Percentiles rank a stretch among this genome's conserved stretches.
These are phyloP conservation scores for Fusarium fracticaudum DNA, from an alignment of 2,329 filamentous ascomycete species.

Conservation along the genomic window DNA sequence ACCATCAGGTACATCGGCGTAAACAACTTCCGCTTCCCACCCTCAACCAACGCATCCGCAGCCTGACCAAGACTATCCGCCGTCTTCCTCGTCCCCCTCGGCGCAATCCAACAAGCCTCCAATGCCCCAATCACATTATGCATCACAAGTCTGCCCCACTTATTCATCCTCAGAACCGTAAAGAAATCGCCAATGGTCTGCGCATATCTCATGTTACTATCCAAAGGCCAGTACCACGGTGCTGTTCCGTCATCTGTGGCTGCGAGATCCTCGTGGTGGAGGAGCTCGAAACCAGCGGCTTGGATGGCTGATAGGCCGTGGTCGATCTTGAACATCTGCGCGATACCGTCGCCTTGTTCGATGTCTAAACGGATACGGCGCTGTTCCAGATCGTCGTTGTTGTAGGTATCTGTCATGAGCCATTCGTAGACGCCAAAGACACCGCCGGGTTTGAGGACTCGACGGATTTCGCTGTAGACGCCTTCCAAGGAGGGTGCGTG, in stretches of 20 bases:
- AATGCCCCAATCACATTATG: slow-evolving; percentile 78
- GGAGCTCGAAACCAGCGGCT: slow-evolving; percentile 82
- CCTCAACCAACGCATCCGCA: slow-evolving; percentile 82
- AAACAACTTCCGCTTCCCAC: slow-evolving; percentile 85
- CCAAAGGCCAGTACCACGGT: slow-evolving; percentile 91
- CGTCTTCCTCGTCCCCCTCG: slow-evolving; percentile 84
- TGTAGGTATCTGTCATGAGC: slow-evolving; percentile 96
- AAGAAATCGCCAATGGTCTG: slow-evolving; percentile 76
- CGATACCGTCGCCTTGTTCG: slow-evolving; percentile 95
- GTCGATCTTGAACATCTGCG: slow-evolving; percentile 91
- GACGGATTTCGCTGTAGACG: slow-evolving; percentile 93
- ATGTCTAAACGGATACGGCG: slow-evolving; percentile 92
- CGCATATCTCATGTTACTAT: slow-evolving; percentile 80
- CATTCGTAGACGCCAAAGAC: slow-evolving; percentile 98
- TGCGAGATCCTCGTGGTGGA: slow-evolving; percentile 68
- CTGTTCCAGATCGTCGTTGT: slow-evolving; percentile 87
- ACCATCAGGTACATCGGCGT: slow-evolving; percentile 86
- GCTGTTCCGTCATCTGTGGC: slow-evolving; percentile 53
- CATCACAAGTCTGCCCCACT: slow-evolving; percentile 74
- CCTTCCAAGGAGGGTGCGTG: slow-evolving; percentile 91
- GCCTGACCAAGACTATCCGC: slow-evolving; percentile 82
- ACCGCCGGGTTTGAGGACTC: slow-evolving; percentile 96
- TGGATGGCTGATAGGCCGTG: slow-evolving; percentile 86
- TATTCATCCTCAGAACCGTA: slow-evolving; percentile 86
- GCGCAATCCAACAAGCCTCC: slow-evolving; percentile 76